phyloP scores from a whole-genome alignment of 495 filamentous ascomycete genomes.

The Achaetomiella virescens region DNA sequence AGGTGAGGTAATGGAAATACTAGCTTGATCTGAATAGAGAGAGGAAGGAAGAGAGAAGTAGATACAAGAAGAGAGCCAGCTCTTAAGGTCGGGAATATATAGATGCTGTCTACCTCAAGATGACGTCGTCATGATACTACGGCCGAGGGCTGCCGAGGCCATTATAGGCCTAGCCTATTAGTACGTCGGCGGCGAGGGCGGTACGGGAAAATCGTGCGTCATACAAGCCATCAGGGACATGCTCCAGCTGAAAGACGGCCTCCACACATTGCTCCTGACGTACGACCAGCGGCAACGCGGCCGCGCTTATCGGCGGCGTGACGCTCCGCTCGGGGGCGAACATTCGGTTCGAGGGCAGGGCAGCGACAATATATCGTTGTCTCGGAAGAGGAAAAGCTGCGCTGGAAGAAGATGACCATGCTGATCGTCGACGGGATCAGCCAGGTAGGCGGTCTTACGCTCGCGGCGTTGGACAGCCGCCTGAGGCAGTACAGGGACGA shows the following conservation, averaged over 20 bases:
- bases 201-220: not conserved
- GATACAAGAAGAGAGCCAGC: too few relatives aligned
- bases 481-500: constrained; percentile 11
- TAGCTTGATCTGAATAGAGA: too few relatives aligned
- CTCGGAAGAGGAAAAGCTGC: constrained; percentile 6
- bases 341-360: constrained; percentile 4
- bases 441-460: not conserved
- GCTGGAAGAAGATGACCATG: constrained; percentile 1
- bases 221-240: not conserved
- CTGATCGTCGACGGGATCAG: constrained; percentile 6
- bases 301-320: constrained; percentile 5
- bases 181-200: not conserved
- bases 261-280: constrained; percentile 4
- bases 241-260: constrained; percentile 2
- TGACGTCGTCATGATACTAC: too few relatives aligned
- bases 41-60: too few relatives aligned
- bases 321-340: constrained; percentile 1
- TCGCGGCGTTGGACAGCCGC: constrained; percentile 6
- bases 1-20: too few relatives aligned
- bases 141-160: too few relatives aligned
- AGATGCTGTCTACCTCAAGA: too few relatives aligned
- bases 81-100: too few relatives aligned
- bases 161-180: too few relatives aligned
- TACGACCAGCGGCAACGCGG: constrained; percentile 3
- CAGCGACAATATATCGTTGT: not conserved